phyloP scores from a whole-genome alignment of 208 protist species.

The Leishmania lainsoni region DNA sequence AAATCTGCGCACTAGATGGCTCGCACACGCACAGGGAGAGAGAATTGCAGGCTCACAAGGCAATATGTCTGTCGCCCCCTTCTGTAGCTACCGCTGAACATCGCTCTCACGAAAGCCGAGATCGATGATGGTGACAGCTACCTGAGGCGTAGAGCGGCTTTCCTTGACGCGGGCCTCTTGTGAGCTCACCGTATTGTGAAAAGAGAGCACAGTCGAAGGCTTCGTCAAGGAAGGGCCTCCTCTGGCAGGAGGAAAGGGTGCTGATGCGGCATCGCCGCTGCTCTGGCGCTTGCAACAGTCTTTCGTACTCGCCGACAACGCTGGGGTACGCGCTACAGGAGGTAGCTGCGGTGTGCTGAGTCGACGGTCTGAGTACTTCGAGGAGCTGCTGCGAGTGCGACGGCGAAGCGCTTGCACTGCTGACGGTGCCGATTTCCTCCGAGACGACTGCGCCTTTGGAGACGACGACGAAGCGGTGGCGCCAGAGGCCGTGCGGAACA shows the following conservation, averaged over 20 bases:
- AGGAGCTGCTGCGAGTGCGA: slow-evolving; percentile 3
- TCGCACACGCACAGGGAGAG: background rate
- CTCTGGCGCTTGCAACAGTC: background rate
- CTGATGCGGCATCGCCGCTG: background rate
- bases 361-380: background rate
- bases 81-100: background rate
- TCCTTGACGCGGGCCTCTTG: background rate
- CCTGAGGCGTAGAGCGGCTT: slow-evolving; percentile 4
- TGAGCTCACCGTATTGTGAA: background rate
- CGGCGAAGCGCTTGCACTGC: background rate
- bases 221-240: background rate
- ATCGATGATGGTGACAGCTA: slow-evolving; percentile 18
- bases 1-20: background rate
- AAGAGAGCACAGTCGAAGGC: background rate
- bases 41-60: background rate
- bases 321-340: background rate
- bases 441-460: background rate
- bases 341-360: slow-evolving; percentile 7
- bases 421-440: background rate
- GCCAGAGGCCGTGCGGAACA: background rate
- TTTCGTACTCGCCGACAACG: background rate
- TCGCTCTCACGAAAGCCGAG: slow-evolving; percentile 15
- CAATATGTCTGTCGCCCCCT: background rate
- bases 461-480: slow-evolving; percentile 1
- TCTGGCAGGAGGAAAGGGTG: background rate